phyloP scores from a whole-genome alignment of 1,284 basidiomycete species.

The Fomitopsis pinicola region DNA sequence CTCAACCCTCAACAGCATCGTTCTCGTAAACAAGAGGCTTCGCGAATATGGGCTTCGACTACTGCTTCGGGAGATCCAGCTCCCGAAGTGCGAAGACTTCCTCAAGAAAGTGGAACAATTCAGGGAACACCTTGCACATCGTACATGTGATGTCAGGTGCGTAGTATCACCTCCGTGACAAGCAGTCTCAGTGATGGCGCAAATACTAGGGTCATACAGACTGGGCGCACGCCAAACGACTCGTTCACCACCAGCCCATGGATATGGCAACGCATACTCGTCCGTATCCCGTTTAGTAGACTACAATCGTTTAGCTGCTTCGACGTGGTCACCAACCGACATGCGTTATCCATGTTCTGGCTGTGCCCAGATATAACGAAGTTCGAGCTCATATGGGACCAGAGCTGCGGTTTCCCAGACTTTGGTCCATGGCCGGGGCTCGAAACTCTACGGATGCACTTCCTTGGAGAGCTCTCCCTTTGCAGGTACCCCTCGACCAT shows the following conservation, averaged over 20 bases:
- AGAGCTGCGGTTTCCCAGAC: not conserved
- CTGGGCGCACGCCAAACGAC: not conserved
- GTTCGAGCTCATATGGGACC: not conserved
- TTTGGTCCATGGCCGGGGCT: not conserved
- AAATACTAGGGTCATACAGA: not conserved
- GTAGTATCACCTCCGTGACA: not conserved
- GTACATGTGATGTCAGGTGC: not conserved
- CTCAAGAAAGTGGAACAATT: not conserved
- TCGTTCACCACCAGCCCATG: not conserved
- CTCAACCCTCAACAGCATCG: not conserved
- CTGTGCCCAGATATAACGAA: not conserved
- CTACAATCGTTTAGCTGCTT: conserved; percentile 4
- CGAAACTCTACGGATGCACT: conserved; percentile 1
- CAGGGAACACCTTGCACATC: not conserved
- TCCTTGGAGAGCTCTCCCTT: not conserved
- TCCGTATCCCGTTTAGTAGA: not conserved
- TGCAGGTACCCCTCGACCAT: not conserved
- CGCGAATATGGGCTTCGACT: not conserved
- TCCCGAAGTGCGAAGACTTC: not conserved
- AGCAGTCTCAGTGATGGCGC: not conserved
- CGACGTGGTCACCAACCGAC: not conserved
- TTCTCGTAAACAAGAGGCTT: not conserved
- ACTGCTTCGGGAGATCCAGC: not conserved
- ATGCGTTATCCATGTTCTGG: not conserved
- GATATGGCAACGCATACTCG: not conserved